These are phyloP conservation scores for Pelargonium cotyledonis DNA, from an alignment of 441 rosid species.

Conservation along the genomic window DNA sequence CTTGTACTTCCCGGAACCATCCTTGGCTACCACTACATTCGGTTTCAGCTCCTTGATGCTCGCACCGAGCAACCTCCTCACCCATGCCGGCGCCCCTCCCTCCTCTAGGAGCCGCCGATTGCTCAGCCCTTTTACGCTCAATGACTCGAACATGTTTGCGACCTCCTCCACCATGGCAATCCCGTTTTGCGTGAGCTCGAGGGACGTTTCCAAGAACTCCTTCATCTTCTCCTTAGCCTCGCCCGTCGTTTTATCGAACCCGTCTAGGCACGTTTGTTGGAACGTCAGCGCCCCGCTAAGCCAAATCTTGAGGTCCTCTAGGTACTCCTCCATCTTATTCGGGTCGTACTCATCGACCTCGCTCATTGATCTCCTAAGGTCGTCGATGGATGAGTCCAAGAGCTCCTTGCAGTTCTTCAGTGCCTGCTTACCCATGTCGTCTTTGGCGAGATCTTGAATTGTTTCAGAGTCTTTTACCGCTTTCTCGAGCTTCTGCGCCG, in stretches of 20 bases:
- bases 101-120: constrained; percentile 23
- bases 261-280: constrained; percentile 68
- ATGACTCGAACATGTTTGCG: not conserved
- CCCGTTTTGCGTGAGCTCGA: no score
- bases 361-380: constrained; percentile 40
- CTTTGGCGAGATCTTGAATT: constrained; percentile 34
- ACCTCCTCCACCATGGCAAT: not conserved
- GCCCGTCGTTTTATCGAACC: constrained; percentile 54
- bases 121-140: not conserved
- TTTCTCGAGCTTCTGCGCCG: constrained; percentile 35
- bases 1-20: constrained; percentile 61
- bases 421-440: constrained; percentile 47
- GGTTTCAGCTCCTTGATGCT: constrained; percentile 25
- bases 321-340: constrained; percentile 26
- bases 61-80: constrained; percentile 24
- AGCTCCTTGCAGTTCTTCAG: constrained; percentile 44
- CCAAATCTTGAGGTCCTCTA: constrained; percentile 57
- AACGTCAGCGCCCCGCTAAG: constrained; percentile 70
- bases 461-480: constrained; percentile 38
- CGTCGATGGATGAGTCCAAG: constrained; percentile 43
- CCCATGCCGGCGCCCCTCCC: constrained; percentile 5
- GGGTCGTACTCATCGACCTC: constrained; percentile 36
- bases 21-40: constrained; percentile 55
- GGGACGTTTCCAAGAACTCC: constrained; percentile 22
- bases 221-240: constrained; percentile 42